Evolutionary conservation across 2,329 filamentous ascomycete species (phyloP), one percentile per base, ranked within the genome.

Genomic region (Thermoascus crustaceus): DNA sequence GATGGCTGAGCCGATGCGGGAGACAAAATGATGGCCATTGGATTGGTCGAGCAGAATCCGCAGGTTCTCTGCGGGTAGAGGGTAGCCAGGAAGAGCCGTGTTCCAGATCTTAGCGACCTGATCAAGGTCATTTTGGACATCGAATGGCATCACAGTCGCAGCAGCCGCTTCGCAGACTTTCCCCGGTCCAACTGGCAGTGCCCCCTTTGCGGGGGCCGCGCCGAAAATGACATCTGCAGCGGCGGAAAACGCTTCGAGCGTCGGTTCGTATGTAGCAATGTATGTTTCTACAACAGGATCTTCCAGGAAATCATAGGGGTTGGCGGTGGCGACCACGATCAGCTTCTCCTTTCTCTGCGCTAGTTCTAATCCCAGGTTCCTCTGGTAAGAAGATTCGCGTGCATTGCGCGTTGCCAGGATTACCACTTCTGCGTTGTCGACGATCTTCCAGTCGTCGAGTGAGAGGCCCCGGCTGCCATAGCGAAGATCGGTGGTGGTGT

Each of bases 231-330:
- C 47, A 30, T 58, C 48, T 3, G 55, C 47, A 5, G 62, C 63
- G 7, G 61, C 55, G 13, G 49, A 44, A 37, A 67, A 68, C 3
- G 64, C 64, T 30, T 63, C 60, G 8, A 55, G 33, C 0, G 61
- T 68, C 9, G 64, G 64, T 33, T 68, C 65, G 34, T 68, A 67
- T 4, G 60, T 67, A 4, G 61, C 46, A 21, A 68, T 53, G 32
- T 67, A 67, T 11, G 64, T 67, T 34, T 53, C 52, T 19, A 65
- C 51, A 5, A 44, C 45, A 1, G 39, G 38, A 7, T 55, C 54
- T 14, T 63, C 52, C 4, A 68, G 45, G 17, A 68, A 66, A 39
- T 68, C 66, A 36, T 67, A 68, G 2, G 65, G 64, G 42, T 56
- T 62, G 37, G 61, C 64, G 4, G 59, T 62, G 19, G 63, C 64